A percentile compares a stretch with the other conserved stretches of the same genome.
These are phyloP conservation scores for Tetrahymena elliotti DNA, from an alignment of 73 alveolate species.

Conservation along the genomic window DNA sequence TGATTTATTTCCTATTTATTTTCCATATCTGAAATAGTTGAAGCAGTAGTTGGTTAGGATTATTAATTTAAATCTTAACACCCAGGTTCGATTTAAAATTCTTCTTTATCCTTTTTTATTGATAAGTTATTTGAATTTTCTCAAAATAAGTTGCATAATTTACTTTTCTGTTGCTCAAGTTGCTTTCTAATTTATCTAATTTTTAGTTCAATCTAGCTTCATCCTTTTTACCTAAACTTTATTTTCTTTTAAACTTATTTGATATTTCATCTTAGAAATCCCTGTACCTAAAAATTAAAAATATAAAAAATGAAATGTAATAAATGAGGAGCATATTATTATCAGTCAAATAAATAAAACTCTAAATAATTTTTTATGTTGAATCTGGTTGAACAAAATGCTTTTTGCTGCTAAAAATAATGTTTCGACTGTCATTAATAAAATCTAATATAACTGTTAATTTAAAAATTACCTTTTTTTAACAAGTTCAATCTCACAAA, in stretches of 20 bases:
- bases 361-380: too few species aligned
- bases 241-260: neutral
- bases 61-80: neutral
- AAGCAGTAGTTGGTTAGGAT: neutral
- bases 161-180: neutral
- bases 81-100: neutral
- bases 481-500: neutral
- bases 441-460: too few species aligned
- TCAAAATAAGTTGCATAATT: neutral
- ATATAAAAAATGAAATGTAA: neutral
- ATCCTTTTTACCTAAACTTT: neutral
- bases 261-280: neutral
- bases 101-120: neutral
- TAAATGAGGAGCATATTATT: too few species aligned
- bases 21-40: neutral
- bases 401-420: too few species aligned
- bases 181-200: neutral
- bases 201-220: neutral
- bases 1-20: neutral
- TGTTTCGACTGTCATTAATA: too few species aligned
- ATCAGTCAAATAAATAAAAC: too few species aligned
- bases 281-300: neutral
- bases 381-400: too few species aligned
- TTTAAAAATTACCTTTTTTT: neutral
- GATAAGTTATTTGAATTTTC: neutral